Base-by-base conservation (phyloP, 2,329 filamentous ascomycete genomes). In the Hypoxylon sp. region DNA sequence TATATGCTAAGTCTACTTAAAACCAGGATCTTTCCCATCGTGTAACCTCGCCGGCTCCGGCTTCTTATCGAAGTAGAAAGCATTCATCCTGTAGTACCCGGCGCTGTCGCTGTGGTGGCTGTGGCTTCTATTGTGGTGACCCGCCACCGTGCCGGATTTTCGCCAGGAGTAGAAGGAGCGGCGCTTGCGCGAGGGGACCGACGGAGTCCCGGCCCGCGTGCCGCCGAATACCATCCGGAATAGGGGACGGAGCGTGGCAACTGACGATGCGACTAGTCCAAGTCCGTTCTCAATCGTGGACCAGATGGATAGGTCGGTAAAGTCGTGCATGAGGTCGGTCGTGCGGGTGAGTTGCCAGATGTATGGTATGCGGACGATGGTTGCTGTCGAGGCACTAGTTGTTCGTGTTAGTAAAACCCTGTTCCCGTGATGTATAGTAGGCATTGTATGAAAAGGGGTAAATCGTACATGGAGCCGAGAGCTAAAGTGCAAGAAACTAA, bases 281-380 rank as follows among this genome's bases (percentile, higher is more conserved):
- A 76, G 68, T 3, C 70, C 71, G 21, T 70, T 71, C 53, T 76
- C 73, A n/a, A 72, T 66, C 35, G 74, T 73, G 3, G 71, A 74
- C 74, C 74, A 77, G 48, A 75, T 75, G 4, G 71, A 69, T 5
- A 75, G 61, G 55, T 73, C 73, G 11, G 72, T 71, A 48, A 73
- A 73, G 45, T 70, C 67, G 65, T 71, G 75, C 1, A 73, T 63
- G 37, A 69, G 70, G 45, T 77, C 73, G 7, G 53, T 51, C 19
- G 68, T 69, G n/a, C 66, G 57, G 2, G 64, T 62, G 4, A 76
- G 64, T 23, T 66, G 55, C 47, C 66, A 64, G n/a, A 75, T 69
- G 57, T 75, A 77, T 4, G 71, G 69, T 21, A 77, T 71, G 9
- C 74, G 72, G 19, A 75, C 68, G 34, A 76, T 69, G 3, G 73